These are phyloP conservation scores for Isoetes taiwanensis DNA, from an alignment of 75 land plant species.

Conservation along the genomic window DNA sequence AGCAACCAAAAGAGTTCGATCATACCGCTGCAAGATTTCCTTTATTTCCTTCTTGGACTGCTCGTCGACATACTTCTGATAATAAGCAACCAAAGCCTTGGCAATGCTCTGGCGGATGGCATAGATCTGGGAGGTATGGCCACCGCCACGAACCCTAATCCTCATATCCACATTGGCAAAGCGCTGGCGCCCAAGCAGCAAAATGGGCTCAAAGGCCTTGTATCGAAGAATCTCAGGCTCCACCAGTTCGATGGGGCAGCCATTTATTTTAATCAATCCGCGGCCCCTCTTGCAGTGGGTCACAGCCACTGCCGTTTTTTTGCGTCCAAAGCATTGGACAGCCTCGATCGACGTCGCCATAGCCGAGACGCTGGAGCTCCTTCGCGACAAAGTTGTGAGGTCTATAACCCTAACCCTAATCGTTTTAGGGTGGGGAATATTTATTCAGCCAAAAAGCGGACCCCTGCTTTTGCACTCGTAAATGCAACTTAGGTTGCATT, in stretches of 20 bases:
- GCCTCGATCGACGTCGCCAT: no score
- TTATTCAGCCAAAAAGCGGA: no score
- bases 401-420: no score
- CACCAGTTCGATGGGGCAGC: slow-evolving; percentile 56
- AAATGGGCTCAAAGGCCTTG: slow-evolving; percentile 61
- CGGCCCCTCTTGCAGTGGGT: slow-evolving; percentile 45
- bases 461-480: no score
- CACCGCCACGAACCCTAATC: slow-evolving; percentile 58
- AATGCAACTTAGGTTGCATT: no score
- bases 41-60: slow-evolving; percentile 64
- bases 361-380: no score
- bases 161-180: slow-evolving; percentile 58
- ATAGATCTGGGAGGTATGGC: slow-evolving; percentile 60
- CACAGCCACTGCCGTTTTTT: slow-evolving; percentile 62
- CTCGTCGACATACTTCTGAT: slow-evolving; percentile 67
- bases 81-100: slow-evolving; percentile 56
- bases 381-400: no score
- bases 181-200: slow-evolving; percentile 47
- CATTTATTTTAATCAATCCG: slow-evolving; percentile 52
- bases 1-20: slow-evolving; percentile 46
- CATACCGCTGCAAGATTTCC: slow-evolving; percentile 45
- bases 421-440: no score
- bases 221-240: slow-evolving; percentile 60
- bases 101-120: slow-evolving; percentile 64
- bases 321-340: slow-evolving; percentile 53